phyloP scores from a whole-genome alignment of 805 yeast genomes.

The Cephaloascus fragrans region DNA sequence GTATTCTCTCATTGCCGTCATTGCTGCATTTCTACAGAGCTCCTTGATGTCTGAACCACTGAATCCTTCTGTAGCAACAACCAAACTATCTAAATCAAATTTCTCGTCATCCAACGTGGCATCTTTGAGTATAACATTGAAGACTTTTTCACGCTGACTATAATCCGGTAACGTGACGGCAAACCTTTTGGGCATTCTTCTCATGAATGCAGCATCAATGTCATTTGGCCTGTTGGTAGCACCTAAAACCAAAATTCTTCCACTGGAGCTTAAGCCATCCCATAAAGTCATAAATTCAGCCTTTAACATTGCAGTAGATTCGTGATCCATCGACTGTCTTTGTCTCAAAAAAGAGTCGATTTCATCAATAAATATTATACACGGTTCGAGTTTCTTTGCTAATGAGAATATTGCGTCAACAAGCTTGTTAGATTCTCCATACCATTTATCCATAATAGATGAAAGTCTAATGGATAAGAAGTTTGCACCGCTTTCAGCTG shows the following conservation, averaged over 20 bases:
- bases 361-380: constrained; percentile 92
- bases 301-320: constrained; percentile 87
- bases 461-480: constrained; percentile 90
- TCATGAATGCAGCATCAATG: constrained; percentile 83
- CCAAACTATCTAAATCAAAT: constrained; percentile 55
- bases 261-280: constrained; percentile 82
- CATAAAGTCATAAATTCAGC: constrained; percentile 97
- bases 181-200: constrained; percentile 89
- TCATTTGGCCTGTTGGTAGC: constrained; percentile 92
- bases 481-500: constrained; percentile 84
- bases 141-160: constrained; percentile 59
- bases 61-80: constrained; percentile 55
- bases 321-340: constrained; percentile 79
- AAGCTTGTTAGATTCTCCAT: constrained; percentile 90
- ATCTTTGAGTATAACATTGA: constrained; percentile 57
- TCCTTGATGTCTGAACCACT: constrained; percentile 93
- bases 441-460: constrained; percentile 94
- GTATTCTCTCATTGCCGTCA: constrained; percentile 80
- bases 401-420: constrained; percentile 88
- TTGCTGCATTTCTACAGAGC: constrained; percentile 86
- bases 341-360: constrained; percentile 91
- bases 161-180: constrained; percentile 64
- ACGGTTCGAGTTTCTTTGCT: constrained; percentile 85
- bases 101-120: constrained; percentile 44
- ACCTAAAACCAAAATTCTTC: constrained; percentile 80